Base-by-base conservation (phyloP, 371 early-diverging fungal genomes). In the Rhizopus arrhizus region DNA sequence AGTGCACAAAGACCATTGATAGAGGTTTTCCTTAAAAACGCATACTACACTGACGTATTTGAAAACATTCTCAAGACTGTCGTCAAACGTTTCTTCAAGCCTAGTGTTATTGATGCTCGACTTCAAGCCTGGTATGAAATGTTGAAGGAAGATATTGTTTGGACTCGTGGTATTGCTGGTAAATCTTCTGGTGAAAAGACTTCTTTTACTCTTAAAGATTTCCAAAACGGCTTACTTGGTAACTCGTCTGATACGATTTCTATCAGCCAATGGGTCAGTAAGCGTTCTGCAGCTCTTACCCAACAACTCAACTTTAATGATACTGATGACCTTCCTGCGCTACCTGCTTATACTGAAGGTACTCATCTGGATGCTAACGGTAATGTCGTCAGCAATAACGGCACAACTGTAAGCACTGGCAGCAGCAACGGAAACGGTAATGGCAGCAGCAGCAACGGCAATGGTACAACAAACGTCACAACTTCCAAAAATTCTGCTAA, bases 1-100 rank as follows among this genome's bases (percentile, higher is more conserved):
- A 60, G 77, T 59, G 56, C 66, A 9, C 9, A 64, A 36, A 53
- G 85, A 58, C 62, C 78, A 56, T 12, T 78, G 35, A 64, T 77
- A 16, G 54, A 80, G 51, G 29, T 57, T n/a, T 73, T 85, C 61
- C 64, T 82, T 8, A 67, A 67, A 38, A 76, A 76, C 7, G 70
- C 81, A 7, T 72, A 73, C 49, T 82, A 79, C 53, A 72, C 68
- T 15, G 47, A 58, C 6, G 64, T 74, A 11, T 85, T 85, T 57
- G 80, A 85, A 56, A 55, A 61, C 7, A 73, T 70, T 13, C 68
- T 85, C 42, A 82, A 80, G 69, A 78, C 80, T 6, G 68, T 75
- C 38, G 70, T 81, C 60, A 80, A 74, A 56, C 70, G 76, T n/a
- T 77, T 81, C 59, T 85, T 81, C 68, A 85, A 85, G 53, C 79